Base-by-base conservation (phyloP, 495 filamentous ascomycete species). In the Neurospora intermedia region DNA sequence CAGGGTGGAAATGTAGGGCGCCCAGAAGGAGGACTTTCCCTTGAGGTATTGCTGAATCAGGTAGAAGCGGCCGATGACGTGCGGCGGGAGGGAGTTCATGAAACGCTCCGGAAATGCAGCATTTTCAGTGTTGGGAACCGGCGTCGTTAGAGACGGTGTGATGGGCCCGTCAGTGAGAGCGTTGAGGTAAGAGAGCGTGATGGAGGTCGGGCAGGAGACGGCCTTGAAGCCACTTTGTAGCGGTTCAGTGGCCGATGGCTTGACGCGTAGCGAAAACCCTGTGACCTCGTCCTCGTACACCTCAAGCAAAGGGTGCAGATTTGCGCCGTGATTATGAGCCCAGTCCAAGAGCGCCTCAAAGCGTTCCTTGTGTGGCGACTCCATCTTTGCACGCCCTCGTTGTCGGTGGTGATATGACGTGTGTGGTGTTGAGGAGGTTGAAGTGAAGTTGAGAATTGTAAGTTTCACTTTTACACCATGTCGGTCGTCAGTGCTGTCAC, bases 21-120 rank as follows among this genome's bases (percentile, higher is more conserved):
- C 82, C 87, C 87, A 88, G 69, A 80, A 81, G 0, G 85, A 87
- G n/a, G 81, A 70, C 40, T 81, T 73, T 8, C 81, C 80, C 66
- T 82, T 78, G 35, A 88, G 81, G 75, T 83, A 84, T 75, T 87
- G 75, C 71, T 85, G 80, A 69, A 85, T 80, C 40, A 87, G 79
- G 41, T 85, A 84, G 76, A 86, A 85, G 7, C 85, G 82, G 70
- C 85, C 84, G 43, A 83, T 74, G 69, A 87, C 84, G 71, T 86
- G 80, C 0, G 84, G 82, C 11, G 84, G 84, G 35, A 77, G 71
- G 0, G 74, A 71, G 7, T 75, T 54, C 74, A 85, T 76, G 75
- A 87, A 85, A 27, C 76, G 72, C 4, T 70, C 27, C 6, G 85
- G 82, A 43, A 87, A 85, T 8, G 75, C 73, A 13, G 76, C 59